Conservation (phyloP, 1,139 yeast genomes). For the Suhomyces chickasaworum region DNA sequence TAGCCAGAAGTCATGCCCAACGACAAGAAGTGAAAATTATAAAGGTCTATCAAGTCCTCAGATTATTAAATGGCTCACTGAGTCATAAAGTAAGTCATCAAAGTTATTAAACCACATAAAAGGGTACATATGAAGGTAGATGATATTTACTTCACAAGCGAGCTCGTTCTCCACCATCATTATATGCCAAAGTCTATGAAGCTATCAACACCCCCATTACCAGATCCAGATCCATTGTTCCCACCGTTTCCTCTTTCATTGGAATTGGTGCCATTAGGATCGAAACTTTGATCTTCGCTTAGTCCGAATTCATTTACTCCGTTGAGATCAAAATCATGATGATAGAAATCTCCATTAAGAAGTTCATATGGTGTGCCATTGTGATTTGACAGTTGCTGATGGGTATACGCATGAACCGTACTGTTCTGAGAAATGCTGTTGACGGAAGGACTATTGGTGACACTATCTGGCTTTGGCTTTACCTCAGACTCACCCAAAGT, state of each 20-base stretch:
- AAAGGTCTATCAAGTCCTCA: conserved; percentile 5
- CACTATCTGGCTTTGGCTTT: conserved; percentile 4
- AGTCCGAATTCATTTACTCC: conserved; percentile 7
- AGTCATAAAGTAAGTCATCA: neutral
- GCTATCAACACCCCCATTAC: conserved; percentile 18
- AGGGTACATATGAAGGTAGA: conserved; percentile 1
- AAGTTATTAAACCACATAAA: conserved; percentile 1
- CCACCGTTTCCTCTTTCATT: conserved; percentile 1
- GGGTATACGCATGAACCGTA: conserved; percentile 15
- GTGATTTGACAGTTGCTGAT: conserved; percentile 12
- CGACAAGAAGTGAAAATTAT: conserved; percentile 5
- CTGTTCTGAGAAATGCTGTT: conserved; percentile 3
- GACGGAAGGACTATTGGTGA: conserved; percentile 8
- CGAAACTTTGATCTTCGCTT: conserved; percentile 2
- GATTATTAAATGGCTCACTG: conserved; percentile 2
- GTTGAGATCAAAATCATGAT: conserved; percentile 9
- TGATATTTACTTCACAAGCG: neutral
- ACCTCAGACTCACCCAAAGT: conserved; percentile 5
- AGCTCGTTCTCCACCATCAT: neutral
- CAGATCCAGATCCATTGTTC: conserved; percentile 2
- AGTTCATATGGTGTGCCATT: conserved; percentile 8
- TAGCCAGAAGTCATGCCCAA: conserved; percentile 6
- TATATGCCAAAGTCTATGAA: conserved; percentile 20
- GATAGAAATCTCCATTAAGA: conserved; percentile 10
- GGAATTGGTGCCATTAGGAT: neutral